Conservation (phyloP, 805 yeast genomes). For the Wickerhamomyces hampshirensis region DNA sequence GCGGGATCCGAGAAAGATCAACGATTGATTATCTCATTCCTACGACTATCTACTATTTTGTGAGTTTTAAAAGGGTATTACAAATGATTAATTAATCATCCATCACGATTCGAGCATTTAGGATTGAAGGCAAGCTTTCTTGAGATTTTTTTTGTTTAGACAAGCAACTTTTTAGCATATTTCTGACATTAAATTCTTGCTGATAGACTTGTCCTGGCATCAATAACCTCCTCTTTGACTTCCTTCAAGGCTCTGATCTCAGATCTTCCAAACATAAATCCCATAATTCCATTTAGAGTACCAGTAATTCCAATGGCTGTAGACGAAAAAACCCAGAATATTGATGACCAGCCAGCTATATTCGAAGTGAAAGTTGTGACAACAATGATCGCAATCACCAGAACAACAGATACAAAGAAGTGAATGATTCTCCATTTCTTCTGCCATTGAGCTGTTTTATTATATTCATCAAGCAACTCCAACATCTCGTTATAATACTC, state of each 20-base stretch:
- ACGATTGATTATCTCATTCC: too few species aligned
- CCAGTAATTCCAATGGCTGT: slow-evolving; percentile 61
- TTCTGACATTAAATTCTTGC: too few species aligned
- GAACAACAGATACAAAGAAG: slow-evolving; percentile 49
- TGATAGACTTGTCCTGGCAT: slow-evolving; percentile 15
- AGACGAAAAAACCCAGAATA: slow-evolving; percentile 57
- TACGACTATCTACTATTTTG: too few species aligned
- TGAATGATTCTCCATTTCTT: slow-evolving; percentile 60
- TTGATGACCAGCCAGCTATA: slow-evolving; percentile 54
- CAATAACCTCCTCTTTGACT: slow-evolving; percentile 63
- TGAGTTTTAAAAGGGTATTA: too few species aligned
- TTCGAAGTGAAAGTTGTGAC: slow-evolving; percentile 55
- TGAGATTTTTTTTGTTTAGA: too few species aligned
- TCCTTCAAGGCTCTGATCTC: slow-evolving; percentile 77
- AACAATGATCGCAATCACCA: slow-evolving; percentile 49
- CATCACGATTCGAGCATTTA: too few species aligned
- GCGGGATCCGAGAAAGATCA: too few species aligned
- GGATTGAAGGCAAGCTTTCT: too few species aligned
- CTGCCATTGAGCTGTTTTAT: slow-evolving; percentile 54
- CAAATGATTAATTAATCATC: neutral
- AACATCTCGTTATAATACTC: slow-evolving; percentile 45
- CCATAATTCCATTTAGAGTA: slow-evolving; percentile 68
- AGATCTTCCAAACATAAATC: slow-evolving; percentile 71
- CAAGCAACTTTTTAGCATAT: too few species aligned
- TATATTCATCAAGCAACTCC: slow-evolving; percentile 41